Evolutionary conservation across 2,329 filamentous ascomycete genomes (phyloP), one percentile per base, ranked within the genome.

Genomic region (Pseudogymnoascus sp.): DNA sequence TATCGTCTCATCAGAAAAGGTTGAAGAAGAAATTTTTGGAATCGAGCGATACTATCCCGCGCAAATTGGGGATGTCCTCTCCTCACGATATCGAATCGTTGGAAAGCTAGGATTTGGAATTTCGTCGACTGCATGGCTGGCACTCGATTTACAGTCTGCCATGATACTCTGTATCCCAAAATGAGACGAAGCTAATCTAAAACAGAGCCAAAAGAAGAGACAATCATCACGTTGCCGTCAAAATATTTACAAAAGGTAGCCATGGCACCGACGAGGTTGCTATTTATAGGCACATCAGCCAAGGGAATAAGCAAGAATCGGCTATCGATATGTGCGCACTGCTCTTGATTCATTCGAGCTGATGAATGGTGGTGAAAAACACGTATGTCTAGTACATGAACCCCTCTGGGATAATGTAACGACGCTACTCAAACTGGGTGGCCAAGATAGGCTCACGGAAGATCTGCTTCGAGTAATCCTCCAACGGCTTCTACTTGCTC

Each of bases 341-440:
- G 66, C 76, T 0, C 69, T 77, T 0, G 76, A 76, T 66, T 72
- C 68, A 10, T 78, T 78, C 62, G 65, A 75, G 4, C 61, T 78
- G 4, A 23, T 61, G 8, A 72, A 75, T 3, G 71, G 74, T 2
- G 71, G 73, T 18, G 72, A 72, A 3, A 62, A 62, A 18, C 75
- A 78, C 56, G 67, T 64, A 31, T 75, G 73, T 61, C 66, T 78
- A 0, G 72, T 76, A 11, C 75, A 78, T 69, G 72, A 70, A 6
- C 77, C 76, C 14, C 70, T 80, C 21, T 78, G 74, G 72, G 76
- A 80, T 44, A 80, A 73, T 68, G 66, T 77, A 0, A 63, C 70
- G 53, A 67, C 69, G 1, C 77, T 80, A 37, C 66, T 80, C 6
- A 65, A 66, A 38, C 76, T 77, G 14, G 79, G 78, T 59, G 76